Percentiles rank a stretch among this genome's conserved stretches.
Evolutionary conservation across 345 rosid genomes (phyloP).

Genomic region (Leavenworthia alabamica): DNA sequence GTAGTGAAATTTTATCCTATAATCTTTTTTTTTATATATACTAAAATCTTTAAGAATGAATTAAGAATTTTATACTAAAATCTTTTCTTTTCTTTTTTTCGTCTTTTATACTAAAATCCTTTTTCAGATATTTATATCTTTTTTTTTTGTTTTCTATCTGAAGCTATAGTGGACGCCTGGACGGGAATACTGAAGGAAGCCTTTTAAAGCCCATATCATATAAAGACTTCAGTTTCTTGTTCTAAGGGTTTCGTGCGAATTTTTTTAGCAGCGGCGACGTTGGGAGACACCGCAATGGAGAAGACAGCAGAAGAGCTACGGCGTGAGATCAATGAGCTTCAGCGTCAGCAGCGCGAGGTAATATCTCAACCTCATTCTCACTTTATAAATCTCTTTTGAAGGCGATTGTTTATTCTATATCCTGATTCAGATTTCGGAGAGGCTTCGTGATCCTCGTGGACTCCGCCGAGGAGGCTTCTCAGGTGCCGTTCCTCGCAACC

Average conservation of each 20-base stretch:
- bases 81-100: background rate
- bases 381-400: background rate
- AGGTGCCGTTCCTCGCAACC: conserved; percentile 52
- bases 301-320: conserved; percentile 75
- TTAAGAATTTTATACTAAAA: too few relatives aligned
- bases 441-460: conserved; percentile 91
- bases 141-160: background rate
- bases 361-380: background rate
- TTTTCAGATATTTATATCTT: too few relatives aligned
- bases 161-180: background rate
- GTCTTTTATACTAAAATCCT: too few relatives aligned
- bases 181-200: background rate
- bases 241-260: conserved; percentile 19
- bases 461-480: conserved; percentile 71
- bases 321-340: conserved; percentile 80
- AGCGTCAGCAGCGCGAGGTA: conserved; percentile 92
- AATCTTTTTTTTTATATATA: too few relatives aligned
- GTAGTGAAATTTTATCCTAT: background rate
- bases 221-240: background rate
- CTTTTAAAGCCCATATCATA: conserved; percentile 24
- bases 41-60: too few relatives aligned
- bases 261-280: conserved; percentile 34
- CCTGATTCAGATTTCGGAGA: conserved; percentile 62
- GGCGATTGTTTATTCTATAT: background rate
- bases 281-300: conserved; percentile 43